Evolutionary conservation across 805 yeast genomes (phyloP).

Genomic region (Saccharomycopsis babjevae): DNA sequence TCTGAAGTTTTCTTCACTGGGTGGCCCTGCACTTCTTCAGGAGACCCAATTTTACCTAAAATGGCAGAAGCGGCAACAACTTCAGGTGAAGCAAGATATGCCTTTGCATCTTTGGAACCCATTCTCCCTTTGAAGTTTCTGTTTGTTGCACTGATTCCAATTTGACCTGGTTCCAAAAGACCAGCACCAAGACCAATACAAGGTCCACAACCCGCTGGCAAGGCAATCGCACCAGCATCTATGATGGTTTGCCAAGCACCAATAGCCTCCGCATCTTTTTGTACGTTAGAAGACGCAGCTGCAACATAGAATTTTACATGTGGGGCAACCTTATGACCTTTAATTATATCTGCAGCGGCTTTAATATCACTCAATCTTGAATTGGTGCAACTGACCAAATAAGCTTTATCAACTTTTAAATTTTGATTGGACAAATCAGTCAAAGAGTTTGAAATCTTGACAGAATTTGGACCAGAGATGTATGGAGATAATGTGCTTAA

Average conservation of each 20-base stretch:
- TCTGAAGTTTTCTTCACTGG: slow-evolving; percentile 21
- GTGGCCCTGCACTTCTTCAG: slow-evolving; percentile 69
- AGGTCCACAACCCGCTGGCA: slow-evolving; percentile 99
- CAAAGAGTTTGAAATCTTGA: slow-evolving; percentile 76
- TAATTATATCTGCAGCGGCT: slow-evolving; percentile 86
- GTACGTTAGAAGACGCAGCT: slow-evolving; percentile 92
- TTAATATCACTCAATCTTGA: slow-evolving; percentile 85
- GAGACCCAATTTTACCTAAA: slow-evolving; percentile 88
- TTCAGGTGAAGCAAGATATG: slow-evolving; percentile 93
- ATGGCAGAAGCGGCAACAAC: slow-evolving; percentile 98
- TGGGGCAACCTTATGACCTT: slow-evolving; percentile 72
- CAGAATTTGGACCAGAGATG: slow-evolving; percentile 96
- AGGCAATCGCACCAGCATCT: slow-evolving; percentile 88
- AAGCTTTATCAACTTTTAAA: slow-evolving; percentile 83
- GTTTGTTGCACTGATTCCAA: slow-evolving; percentile 96
- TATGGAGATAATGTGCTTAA: slow-evolving; percentile 74
- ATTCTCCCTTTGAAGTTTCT: slow-evolving; percentile 98
- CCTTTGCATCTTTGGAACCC: slow-evolving; percentile 96
- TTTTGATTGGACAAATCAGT: slow-evolving; percentile 62
- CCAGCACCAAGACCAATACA: slow-evolving; percentile 98
- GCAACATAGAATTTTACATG: slow-evolving; percentile 95
- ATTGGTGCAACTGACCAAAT: slow-evolving; percentile 95
- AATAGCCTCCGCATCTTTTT: slow-evolving; percentile 76
- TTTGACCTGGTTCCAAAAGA: slow-evolving; percentile 86
- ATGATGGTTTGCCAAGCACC: slow-evolving; percentile 91